Evolutionary conservation across 2,329 filamentous ascomycete genomes (phyloP), one percentile per base, ranked within the genome.

Genomic region (Aspergillus fischeri): DNA sequence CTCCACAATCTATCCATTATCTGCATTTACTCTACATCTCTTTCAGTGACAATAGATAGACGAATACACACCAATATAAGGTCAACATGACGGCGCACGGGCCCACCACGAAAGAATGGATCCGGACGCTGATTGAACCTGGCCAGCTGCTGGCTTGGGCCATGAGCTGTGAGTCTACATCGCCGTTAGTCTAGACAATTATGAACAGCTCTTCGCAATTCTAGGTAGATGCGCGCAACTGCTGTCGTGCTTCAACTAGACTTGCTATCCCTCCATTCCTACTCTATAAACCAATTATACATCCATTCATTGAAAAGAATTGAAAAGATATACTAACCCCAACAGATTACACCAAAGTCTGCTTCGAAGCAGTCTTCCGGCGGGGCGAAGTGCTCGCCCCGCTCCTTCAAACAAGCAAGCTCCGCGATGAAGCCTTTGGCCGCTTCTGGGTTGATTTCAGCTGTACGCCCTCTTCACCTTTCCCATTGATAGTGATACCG

Each of bases 391-490:
- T 73, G 21, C 64, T 75, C n/a, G 69, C 72, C 1, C 73, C 72
- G 1, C 54, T 76, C 20, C 58, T 70, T 1, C 67, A 70, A 11
- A 60, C 68, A 3, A 52, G 54, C 8, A 62, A 65, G 59, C 64
- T 77, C 7, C 69, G 73, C 21, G 73, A 75, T 51, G 73, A 77
- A 57, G 69, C 73, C 7, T 77, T 77, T 60, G 70, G 71, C 17
- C 66, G 65, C 20, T 77, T 77, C 62, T 78, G 75, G 75, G 63
- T 76, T 44, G 67, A 70, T 17, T 72, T 73, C 54, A 73, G 67
- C 14, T 64, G 74, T 77, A 53, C 67, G 60, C 17, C 27, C 20
- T 10, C 32, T 47, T 29, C 25, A 42, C 25, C 21, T 28, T 20
- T 14, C 24, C 25, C 5, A 7, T 27, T 27, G 25, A 25, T 25